These are phyloP conservation scores for Chalciporus chontae DNA, from an alignment of 768 basidiomycete species.

Conservation along the genomic window DNA sequence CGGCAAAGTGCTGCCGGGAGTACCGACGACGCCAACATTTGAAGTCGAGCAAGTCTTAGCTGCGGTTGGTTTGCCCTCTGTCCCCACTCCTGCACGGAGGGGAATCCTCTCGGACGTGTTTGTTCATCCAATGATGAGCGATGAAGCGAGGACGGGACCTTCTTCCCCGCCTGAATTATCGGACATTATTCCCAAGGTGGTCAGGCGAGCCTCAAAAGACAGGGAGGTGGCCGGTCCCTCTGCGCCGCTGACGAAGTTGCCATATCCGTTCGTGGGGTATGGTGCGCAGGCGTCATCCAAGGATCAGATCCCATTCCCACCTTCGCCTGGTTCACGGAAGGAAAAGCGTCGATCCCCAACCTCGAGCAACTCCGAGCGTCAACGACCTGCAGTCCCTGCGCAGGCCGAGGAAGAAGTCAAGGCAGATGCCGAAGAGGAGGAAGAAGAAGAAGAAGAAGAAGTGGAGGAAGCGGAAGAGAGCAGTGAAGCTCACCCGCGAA, in stretches of 20 bases:
- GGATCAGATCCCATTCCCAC: slow-evolving; percentile 76
- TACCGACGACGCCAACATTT: slow-evolving; percentile 33
- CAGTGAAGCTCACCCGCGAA: slow-evolving; percentile 57
- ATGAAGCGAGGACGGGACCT: slow-evolving; percentile 12
- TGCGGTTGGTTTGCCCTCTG: slow-evolving; percentile 48
- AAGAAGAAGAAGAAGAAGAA: slow-evolving; percentile 40
- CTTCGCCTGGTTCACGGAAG: slow-evolving; percentile 46
- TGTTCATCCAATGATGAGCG: slow-evolving; percentile 39
- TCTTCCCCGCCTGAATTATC: slow-evolving; percentile 31
- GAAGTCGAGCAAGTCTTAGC: slow-evolving; percentile 58
- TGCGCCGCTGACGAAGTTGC: slow-evolving; percentile 47
- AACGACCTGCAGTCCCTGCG: slow-evolving; percentile 27
- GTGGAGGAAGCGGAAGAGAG: slow-evolving; percentile 38
- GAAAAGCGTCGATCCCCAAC: slow-evolving; percentile 32
- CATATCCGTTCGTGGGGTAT: slow-evolving; percentile 69
- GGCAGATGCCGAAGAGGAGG: slow-evolving; percentile 38
- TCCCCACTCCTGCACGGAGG: slow-evolving; percentile 52
- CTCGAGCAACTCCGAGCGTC: slow-evolving; percentile 29
- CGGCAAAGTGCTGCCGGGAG: slow-evolving; percentile 21
- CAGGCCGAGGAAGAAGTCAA: slow-evolving; percentile 24
- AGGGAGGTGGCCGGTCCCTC: slow-evolving; percentile 36
- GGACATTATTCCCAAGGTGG: slow-evolving; percentile 44
- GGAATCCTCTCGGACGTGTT: slow-evolving; percentile 66
- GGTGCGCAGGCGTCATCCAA: slow-evolving; percentile 59
- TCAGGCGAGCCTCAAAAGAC: slow-evolving; percentile 47